Percentiles rank a stretch among this genome's conserved stretches.
These are phyloP conservation scores for Naganishia cerealis DNA, from an alignment of 1,284 basidiomycete genomes.

Conservation along the genomic window DNA sequence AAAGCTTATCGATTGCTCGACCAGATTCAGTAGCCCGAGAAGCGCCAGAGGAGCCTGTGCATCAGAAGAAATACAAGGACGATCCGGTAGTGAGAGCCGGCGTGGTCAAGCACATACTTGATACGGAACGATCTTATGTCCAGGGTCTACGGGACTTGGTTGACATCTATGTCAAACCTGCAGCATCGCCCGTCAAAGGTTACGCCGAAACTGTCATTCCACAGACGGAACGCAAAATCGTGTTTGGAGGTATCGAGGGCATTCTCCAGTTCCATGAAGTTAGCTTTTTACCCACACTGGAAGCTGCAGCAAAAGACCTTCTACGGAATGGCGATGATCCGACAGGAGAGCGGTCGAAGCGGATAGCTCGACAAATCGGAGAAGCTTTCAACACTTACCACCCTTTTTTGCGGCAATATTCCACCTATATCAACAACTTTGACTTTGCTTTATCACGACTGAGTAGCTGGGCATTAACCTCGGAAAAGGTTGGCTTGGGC, in stretches of 20 bases:
- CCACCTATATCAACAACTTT: slow-evolving; percentile 94
- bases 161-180: slow-evolving; percentile 90
- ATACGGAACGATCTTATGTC: slow-evolving; percentile 93
- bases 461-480: slow-evolving; percentile 70
- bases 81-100: slow-evolving; percentile 75
- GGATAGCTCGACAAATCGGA: slow-evolving; percentile 77
- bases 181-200: slow-evolving; percentile 68
- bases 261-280: slow-evolving; percentile 88
- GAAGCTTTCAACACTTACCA: slow-evolving; percentile 87
- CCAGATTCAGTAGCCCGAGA: slow-evolving; percentile 31
- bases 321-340: slow-evolving; percentile 65
- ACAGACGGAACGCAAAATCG: slow-evolving; percentile 79
- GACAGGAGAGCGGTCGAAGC: slow-evolving; percentile 70
- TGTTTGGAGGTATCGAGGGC: slow-evolving; percentile 88
- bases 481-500: slow-evolving; percentile 16
- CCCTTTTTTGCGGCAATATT: slow-evolving; percentile 96
- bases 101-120: slow-evolving; percentile 79
- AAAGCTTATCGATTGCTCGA: background rate
- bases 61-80: slow-evolving; percentile 82
- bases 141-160: slow-evolving; percentile 87
- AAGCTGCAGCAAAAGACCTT: slow-evolving; percentile 69
- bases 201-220: slow-evolving; percentile 76
- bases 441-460: slow-evolving; percentile 84
- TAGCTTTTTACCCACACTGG: slow-evolving; percentile 85
- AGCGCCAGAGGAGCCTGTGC: slow-evolving; percentile 43